phyloP scores from a whole-genome alignment of 148 eudicot species.

The Nyssa sinensis region DNA sequence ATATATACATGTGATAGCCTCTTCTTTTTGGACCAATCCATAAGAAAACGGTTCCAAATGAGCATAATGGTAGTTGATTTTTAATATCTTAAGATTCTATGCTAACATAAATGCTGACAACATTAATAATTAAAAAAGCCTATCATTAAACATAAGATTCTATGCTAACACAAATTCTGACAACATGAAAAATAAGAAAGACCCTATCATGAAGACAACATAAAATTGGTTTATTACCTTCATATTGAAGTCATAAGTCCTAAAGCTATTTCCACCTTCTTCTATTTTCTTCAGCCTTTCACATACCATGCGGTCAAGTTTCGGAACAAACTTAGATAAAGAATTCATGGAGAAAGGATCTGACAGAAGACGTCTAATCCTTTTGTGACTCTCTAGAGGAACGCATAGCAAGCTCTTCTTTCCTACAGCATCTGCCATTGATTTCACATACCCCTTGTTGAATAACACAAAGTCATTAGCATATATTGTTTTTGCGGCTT shows the following conservation, averaged over 20 bases:
- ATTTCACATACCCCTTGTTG: conserved; percentile 33
- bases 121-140: too few species aligned
- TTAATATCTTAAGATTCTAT: too few species aligned
- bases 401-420: conserved; percentile 33
- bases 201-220: neutral
- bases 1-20: too few species aligned
- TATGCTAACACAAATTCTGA: too few species aligned
- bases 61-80: too few species aligned
- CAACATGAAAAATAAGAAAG: too few species aligned
- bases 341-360: conserved; percentile 38
- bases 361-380: conserved; percentile 35
- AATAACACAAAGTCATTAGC: conserved; percentile 28
- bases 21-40: too few species aligned
- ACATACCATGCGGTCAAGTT: conserved; percentile 20
- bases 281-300: conserved; percentile 23
- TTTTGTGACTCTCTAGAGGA: conserved; percentile 28
- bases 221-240: conserved; percentile 19
- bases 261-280: conserved; percentile 21
- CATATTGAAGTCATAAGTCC: conserved; percentile 25
- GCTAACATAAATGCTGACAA: too few species aligned
- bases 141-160: too few species aligned
- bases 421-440: conserved; percentile 35
- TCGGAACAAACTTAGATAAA: conserved; percentile 23
- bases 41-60: too few species aligned
- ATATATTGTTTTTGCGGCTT: conserved; percentile 25